A percentile compares a stretch with the other conserved stretches of the same genome.
phyloP scores from a whole-genome alignment of 306 rosid species.

The Coriaria nepalensis region DNA sequence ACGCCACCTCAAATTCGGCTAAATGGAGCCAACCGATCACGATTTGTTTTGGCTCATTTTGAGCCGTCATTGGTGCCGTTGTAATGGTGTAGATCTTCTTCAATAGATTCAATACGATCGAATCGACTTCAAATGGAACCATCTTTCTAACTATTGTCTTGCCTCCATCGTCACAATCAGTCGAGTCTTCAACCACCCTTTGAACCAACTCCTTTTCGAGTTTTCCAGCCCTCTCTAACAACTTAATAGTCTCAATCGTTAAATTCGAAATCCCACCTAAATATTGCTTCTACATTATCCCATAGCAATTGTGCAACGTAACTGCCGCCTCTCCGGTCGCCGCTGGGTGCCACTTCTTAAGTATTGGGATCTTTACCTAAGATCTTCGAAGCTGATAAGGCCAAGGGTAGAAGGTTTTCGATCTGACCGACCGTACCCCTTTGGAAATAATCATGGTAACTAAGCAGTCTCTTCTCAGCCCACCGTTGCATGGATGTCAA shows the following conservation, averaged over 20 bases:
- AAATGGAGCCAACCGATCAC: too few species aligned
- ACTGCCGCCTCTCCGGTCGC: slow-evolving; percentile 63
- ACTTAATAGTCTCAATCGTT: slow-evolving; percentile 41
- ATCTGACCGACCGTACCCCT: slow-evolving; percentile 55
- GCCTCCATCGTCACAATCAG: slow-evolving; percentile 59
- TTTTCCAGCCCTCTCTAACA: slow-evolving; percentile 60
- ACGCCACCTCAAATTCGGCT: too few species aligned
- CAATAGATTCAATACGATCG: slow-evolving; percentile 50
- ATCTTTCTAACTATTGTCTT: slow-evolving; percentile 54
- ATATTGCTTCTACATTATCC: slow-evolving; percentile 59
- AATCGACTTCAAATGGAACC: slow-evolving; percentile 83
- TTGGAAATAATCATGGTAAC: slow-evolving; percentile 62
- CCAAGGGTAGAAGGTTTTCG: slow-evolving; percentile 67
- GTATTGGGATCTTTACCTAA: slow-evolving; percentile 64
- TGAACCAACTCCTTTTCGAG: slow-evolving; percentile 74
- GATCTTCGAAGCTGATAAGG: slow-evolving; percentile 51
- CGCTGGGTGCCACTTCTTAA: slow-evolving; percentile 53
- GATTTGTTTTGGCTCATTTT: too few species aligned
- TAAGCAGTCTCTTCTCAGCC: slow-evolving; percentile 62
- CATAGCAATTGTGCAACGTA: slow-evolving; percentile 69
- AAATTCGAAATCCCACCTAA: slow-evolving; percentile 37
- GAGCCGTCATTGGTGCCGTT: slow-evolving; percentile 28
- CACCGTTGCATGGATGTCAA: slow-evolving; percentile 53
- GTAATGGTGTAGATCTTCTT: slow-evolving; percentile 22
- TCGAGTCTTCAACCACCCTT: slow-evolving; percentile 72